These are phyloP conservation scores for Myriosclerotinia duriaeana DNA, from an alignment of 2,329 filamentous ascomycete species.

Conservation along the genomic window DNA sequence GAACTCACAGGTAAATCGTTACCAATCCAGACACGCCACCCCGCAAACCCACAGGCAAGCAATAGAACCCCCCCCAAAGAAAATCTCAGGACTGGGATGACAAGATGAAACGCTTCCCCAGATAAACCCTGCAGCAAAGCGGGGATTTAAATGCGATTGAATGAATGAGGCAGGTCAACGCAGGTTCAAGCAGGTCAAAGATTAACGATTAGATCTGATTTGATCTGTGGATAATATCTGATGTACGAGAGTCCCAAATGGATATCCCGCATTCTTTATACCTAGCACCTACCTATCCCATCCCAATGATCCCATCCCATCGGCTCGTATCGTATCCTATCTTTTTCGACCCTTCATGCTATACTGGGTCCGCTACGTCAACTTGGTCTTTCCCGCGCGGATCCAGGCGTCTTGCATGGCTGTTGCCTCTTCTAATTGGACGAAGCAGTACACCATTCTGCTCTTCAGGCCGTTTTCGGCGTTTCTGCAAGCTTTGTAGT, in stretches of 20 bases:
- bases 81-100: conserved; percentile 3
- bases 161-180: conserved; percentile 5
- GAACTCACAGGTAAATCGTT: conserved; percentile 1
- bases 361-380: not conserved
- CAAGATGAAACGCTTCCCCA: conserved; percentile 1
- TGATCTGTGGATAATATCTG: not conserved
- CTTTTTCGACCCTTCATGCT: not conserved
- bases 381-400: not conserved
- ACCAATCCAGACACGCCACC: conserved; percentile 1
- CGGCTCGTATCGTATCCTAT: not conserved
- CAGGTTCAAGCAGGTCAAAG: not conserved
- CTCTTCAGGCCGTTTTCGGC: not conserved
- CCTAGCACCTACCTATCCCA: not conserved
- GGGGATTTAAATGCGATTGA: not conserved
- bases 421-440: not conserved
- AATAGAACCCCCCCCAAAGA: not conserved
- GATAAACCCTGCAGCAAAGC: conserved; percentile 1
- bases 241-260: not conserved
- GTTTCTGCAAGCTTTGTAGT: not conserved
- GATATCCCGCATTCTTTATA: conserved; percentile 15
- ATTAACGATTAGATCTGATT: not conserved
- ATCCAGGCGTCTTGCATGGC: not conserved
- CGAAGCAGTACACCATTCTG: not conserved
- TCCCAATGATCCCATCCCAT: not conserved
- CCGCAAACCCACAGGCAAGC: not conserved